Base-by-base conservation (phyloP, 108 stramenopile species). In the Fragilariopsis cylindrus region DNA sequence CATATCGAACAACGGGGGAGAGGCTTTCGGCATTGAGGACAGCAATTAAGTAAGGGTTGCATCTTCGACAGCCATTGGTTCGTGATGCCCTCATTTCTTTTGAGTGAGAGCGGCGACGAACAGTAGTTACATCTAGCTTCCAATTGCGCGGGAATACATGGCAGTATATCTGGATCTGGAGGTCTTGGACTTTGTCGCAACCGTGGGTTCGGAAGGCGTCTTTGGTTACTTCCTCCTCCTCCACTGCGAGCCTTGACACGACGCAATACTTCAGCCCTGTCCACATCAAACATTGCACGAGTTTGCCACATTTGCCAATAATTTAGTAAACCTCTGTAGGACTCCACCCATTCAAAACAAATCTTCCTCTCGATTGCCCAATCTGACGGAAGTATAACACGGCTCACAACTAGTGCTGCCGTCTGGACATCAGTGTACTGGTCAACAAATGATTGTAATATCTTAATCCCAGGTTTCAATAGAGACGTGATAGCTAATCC, bases 71-170 rank as follows among this genome's bases (percentile, higher is more conserved):
- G 80, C 91, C 91, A 95, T 60, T 88, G 83, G 49, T 86, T 96
- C 52, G 89, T 85, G 48, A 77, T 82, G 1, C 84, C 88, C 48
- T 90, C 88, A 45, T 91, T 84, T 39, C 84, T 69, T 47, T 74
- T 81, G 2, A 93, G 70, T 70, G 82, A 81, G 3, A 96, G 81
- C 11, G 95, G 82, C 44, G 90, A 72, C 41, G 84, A 80, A 72
- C 95, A 96, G 66, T 91, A 96, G 56, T 93, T 96, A 65, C 95
- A 96, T n/a, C 95, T 81, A 7, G 89, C 92, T 57, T 88, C 83
- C 49, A 88, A 18, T 49, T 82, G 84, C 9, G 78, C 74, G n/a
- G 84, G 87, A 65, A 76, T 73, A 12, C 75, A 65, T 49, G 74
- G 49, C 4, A 75, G 69, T 21, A 73, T 54, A 11, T 85, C 81